Base-by-base conservation (phyloP, 2,329 filamentous ascomycete species). In the Colletotrichum siamense region DNA sequence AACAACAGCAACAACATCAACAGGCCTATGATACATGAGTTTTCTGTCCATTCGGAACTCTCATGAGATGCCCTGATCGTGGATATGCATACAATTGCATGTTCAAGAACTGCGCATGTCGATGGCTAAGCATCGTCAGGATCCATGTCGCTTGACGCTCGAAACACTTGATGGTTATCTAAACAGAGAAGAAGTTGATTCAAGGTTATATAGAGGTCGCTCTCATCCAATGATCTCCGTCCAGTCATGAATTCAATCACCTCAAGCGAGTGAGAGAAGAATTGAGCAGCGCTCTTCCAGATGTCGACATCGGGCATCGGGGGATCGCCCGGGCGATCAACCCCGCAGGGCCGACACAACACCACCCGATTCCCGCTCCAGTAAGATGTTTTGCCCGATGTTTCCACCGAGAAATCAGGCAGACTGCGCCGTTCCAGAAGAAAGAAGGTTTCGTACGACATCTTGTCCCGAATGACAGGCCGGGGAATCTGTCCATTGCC, bases 231-330 rank as follows among this genome's bases (percentile, higher is more conserved):
- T 13, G 0, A 22, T 52, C 3, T 52, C 6, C 10, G 6, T 52
- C 10, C n/a, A 52, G n/a, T 22, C 10, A 22, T 13, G 1, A 13
- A 13, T 22, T 0, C 6, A 13, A 22, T 36, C 22, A 13, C 7
- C 3, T 34, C 28, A 22, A 36, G 8, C 18, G 6, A 22, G 30
- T n/a, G 9, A 24, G 59, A 62, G 7, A 34, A 34, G 18, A 32
- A 34, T 22, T n/a, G 18, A 63, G 15, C 12, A 16, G 59, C 4
- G 7, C n/a, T 36, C 18, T 32, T 18, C 12, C 18, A 62, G 30
- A 57, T 68, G 30, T 63, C 32, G 28, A 67, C 32, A 52, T 55
- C 74, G 74, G 74, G 74, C 64, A 61, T 76, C 74, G 74, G 74
- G 39, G 4, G 34, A 74, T 74, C 65, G 44, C 22, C 28, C 74